Conservation (phyloP, 495 filamentous ascomycete species). For the Penicillium canescens region DNA sequence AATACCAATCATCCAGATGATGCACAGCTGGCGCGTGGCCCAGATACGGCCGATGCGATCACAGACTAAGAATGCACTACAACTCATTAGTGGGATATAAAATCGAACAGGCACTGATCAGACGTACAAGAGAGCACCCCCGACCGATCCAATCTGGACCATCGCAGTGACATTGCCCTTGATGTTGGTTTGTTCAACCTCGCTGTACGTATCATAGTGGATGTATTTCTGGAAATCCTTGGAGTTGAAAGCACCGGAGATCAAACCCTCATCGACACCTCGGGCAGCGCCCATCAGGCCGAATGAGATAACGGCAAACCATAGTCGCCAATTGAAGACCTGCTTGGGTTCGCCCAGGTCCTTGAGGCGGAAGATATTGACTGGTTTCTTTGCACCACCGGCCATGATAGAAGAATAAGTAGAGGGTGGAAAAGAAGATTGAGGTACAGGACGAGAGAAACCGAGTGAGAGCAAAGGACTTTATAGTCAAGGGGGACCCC, state of each 20-base stretch:
- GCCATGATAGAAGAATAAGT: constrained; percentile 47
- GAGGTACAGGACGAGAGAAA: not conserved
- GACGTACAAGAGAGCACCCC: constrained; percentile 59
- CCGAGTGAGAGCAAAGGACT: constrained; percentile 2
- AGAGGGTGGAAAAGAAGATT: not conserved
- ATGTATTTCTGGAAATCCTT: constrained; percentile 61
- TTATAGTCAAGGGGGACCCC: constrained; percentile 9
- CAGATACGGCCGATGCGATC: constrained; percentile 69
- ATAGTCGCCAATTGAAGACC: constrained; percentile 64
- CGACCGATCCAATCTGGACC: constrained; percentile 70
- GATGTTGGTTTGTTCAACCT: constrained; percentile 57
- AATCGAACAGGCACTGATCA: not conserved
- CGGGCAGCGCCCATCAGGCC: constrained; percentile 68
- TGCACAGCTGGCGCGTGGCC: constrained; percentile 66
- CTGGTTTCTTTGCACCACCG: constrained; percentile 61
- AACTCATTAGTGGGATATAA: not conserved
- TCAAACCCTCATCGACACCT: constrained; percentile 70
- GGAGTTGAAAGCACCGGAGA: constrained; percentile 65
- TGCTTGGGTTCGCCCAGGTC: constrained; percentile 54
- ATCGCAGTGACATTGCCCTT: constrained; percentile 71
- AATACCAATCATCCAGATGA: constrained; percentile 67
- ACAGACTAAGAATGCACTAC: constrained; percentile 61
- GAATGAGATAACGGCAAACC: constrained; percentile 66
- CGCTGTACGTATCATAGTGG: constrained; percentile 53
- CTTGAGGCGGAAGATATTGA: constrained; percentile 65